Conservation (phyloP, 1,139 yeast genomes). For the Geotrichum histeridarum region DNA sequence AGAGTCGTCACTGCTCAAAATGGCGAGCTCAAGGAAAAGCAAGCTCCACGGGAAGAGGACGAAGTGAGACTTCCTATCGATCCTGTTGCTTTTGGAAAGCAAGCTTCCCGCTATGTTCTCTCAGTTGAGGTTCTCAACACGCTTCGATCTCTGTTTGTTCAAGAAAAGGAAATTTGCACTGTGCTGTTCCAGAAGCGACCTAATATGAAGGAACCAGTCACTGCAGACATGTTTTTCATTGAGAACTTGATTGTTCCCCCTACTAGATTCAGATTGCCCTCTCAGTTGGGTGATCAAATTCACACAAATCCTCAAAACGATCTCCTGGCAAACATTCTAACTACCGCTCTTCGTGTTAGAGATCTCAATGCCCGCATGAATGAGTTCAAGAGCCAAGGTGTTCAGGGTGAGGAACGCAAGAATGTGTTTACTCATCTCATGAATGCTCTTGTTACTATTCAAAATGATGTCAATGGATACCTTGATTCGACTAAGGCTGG, state of each 20-base stretch:
- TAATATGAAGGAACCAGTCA: constrained; percentile 44
- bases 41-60: constrained; percentile 17
- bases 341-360: constrained; percentile 74
- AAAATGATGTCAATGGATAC: constrained; percentile 90
- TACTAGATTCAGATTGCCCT: constrained; percentile 91
- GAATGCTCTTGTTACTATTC: constrained; percentile 92
- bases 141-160: constrained; percentile 64
- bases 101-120: constrained; percentile 66
- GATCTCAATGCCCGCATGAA: constrained; percentile 72
- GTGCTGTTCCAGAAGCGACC: constrained; percentile 78
- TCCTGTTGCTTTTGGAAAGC: constrained; percentile 28
- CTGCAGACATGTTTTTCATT: constrained; percentile 87
- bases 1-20: constrained; percentile 74
- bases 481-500: constrained; percentile 90
- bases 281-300: constrained; percentile 93
- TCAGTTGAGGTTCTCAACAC: constrained; percentile 83
- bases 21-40: constrained; percentile 24
- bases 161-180: constrained; percentile 45
- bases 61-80: constrained; percentile 23
- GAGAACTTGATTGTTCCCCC: constrained; percentile 91
- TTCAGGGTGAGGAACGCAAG: constrained; percentile 66
- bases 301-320: constrained; percentile 95
- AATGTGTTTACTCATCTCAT: constrained; percentile 79
- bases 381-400: constrained; percentile 56
- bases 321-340: constrained; percentile 69